Evolutionary conservation across 495 filamentous ascomycete species (phyloP).

Genomic region (Penicillium antarcticum): DNA sequence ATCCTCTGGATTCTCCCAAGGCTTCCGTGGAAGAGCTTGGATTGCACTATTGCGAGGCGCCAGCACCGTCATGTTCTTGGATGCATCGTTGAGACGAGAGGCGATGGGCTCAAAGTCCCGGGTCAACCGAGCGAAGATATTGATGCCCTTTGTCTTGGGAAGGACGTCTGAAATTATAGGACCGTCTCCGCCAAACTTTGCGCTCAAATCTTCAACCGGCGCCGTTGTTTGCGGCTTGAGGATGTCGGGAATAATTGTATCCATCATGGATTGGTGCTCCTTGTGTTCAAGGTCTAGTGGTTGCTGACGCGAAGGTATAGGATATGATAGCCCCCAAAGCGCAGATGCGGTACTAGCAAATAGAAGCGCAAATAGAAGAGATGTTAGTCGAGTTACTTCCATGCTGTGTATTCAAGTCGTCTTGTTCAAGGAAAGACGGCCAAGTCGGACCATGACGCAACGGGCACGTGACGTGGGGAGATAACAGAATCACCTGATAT

Average conservation of each 20-base stretch:
- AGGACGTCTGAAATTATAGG: conserved; percentile 82
- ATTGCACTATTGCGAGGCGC: conserved; percentile 84
- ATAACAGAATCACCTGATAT: conserved; percentile 22
- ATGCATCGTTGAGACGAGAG: conserved; percentile 64
- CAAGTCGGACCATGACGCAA: conserved; percentile 24
- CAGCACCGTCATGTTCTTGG: conserved; percentile 80
- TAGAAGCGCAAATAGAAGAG: conserved; percentile 10
- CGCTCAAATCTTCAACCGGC: conserved; percentile 18
- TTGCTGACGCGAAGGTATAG: conserved; percentile 6
- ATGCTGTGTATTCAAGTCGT: conserved; percentile 12
- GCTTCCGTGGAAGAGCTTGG: conserved; percentile 77
- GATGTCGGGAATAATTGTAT: conserved; percentile 24
- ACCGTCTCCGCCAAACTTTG: conserved; percentile 13
- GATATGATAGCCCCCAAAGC: conserved; percentile 11
- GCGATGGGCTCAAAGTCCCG: conserved; percentile 73
- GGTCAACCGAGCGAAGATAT: conserved; percentile 83
- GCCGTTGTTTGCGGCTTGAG: conserved; percentile 36
- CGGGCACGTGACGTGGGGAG: conserved; percentile 20
- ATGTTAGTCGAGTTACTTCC: conserved; percentile 9
- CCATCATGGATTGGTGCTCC: conserved; percentile 33
- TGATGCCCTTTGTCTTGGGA: conserved; percentile 74
- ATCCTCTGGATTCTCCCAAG: conserved; percentile 88
- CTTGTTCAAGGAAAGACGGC: conserved; percentile 2
- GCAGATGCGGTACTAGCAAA: conserved; percentile 10
- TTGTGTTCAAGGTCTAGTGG: conserved; percentile 8